Conservation (phyloP, 331 rosid genomes). For the Arachis monticola region DNA sequence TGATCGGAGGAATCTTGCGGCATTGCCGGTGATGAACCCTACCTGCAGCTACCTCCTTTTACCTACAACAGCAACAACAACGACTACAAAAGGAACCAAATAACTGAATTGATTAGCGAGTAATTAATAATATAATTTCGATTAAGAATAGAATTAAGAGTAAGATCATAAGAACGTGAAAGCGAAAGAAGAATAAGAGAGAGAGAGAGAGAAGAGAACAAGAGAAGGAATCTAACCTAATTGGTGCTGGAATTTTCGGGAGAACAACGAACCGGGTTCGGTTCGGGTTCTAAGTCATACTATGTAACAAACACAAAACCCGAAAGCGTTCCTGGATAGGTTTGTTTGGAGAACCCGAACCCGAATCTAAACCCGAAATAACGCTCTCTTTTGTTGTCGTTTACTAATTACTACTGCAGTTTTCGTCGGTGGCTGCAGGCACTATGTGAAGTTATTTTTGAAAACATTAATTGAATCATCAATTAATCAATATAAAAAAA, state of each 20-base stretch:
- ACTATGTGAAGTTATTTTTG: too few relatives aligned
- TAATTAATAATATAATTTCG: not conserved
- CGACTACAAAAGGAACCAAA: not conserved
- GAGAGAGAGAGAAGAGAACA: not conserved
- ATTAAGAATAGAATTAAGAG: not conserved
- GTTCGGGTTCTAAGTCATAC: too few relatives aligned
- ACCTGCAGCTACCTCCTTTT: not conserved
- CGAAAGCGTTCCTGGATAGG: too few relatives aligned
- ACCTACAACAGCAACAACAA: not conserved
- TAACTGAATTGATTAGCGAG: not conserved
- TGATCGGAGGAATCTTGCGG: constrained; percentile 65
- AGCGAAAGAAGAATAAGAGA: not conserved
- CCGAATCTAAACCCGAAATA: not conserved
- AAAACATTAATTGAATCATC: too few relatives aligned
- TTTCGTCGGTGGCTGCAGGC: too few relatives aligned
- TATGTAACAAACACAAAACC: too few relatives aligned
- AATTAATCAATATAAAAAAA: too few relatives aligned
- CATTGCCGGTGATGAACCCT: constrained; percentile 51
- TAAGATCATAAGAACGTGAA: not conserved
- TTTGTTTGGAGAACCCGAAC: not conserved
- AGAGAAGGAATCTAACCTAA: not conserved
- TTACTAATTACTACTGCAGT: not conserved
- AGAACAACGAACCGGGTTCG: not conserved
- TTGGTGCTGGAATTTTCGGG: not conserved
- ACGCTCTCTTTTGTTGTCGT: constrained; percentile 23